Base-by-base conservation (phyloP, 2,329 filamentous ascomycete species). In the Colletotrichum godetiae region DNA sequence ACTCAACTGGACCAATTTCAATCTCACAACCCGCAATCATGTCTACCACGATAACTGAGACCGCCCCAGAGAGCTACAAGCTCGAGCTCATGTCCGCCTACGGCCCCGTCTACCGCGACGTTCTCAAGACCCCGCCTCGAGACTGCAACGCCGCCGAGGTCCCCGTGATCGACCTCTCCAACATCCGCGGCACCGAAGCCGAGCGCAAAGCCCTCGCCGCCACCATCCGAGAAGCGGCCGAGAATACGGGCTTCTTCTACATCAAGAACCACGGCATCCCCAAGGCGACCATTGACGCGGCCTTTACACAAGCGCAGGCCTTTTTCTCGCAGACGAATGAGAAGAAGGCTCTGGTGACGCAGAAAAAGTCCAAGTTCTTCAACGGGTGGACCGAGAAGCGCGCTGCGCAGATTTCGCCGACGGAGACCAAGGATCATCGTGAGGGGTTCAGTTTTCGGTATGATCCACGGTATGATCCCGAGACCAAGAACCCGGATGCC, bases 221-320 rank as follows among this genome's bases (percentile, higher is more conserved):
- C 3, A 75, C 80, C 31, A 81, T 88, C 7, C 80, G 80, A 63
- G 76, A 79, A 11, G 85, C 85, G 0, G 82, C 84, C 7, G 78
- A 84, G 31, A 84, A 82, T 52, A 86, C 81, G 0, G 86, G 86
- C 0, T 87, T 87, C 76, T 87, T 87, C 76, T 87, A 87, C 71
- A 80, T 87, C 70, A 82, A 82, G 71, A 85, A 86, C 55, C 83
- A 86, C 76, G 84, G 84, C 0, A 83, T 86, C 13, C 64, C 79
- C 0, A 77, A 82, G 27, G 76, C 78, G 29, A 77, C 74, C 6
- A 83, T 83, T n/a, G 72, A 77, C 8, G 71, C 70, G 2, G 74
- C 76, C 11, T 77, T 73, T 62, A 58, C 53, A 22, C 74, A 75
- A 67, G 76, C 75, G 12, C 68, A 68, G 64, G 53, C 67, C 2